These are phyloP conservation scores for Cunninghamia lanceolata DNA, from an alignment of 75 land plant genomes.

Conservation along the genomic window DNA sequence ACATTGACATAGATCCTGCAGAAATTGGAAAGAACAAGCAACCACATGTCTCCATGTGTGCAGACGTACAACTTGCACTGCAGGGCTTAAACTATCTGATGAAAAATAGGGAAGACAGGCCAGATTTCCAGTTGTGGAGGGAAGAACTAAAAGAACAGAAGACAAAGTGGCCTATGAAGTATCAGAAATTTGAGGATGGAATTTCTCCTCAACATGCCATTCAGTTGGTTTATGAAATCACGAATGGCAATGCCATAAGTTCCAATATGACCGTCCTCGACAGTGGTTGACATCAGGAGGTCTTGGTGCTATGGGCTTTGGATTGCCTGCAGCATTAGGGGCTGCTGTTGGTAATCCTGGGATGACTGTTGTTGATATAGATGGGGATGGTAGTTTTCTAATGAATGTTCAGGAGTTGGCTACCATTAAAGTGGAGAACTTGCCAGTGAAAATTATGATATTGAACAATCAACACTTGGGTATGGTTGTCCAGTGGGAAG, in stretches of 20 bases:
- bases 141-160: conserved; percentile 76
- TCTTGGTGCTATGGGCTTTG: conserved; percentile 95
- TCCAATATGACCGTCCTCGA: conserved; percentile 70
- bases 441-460: conserved; percentile 84
- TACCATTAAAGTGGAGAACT: conserved; percentile 67
- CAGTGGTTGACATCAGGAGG: conserved; percentile 93
- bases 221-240: conserved; percentile 69
- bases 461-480: conserved; percentile 94
- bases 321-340: conserved; percentile 89
- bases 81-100: conserved; percentile 52
- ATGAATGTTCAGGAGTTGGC: conserved; percentile 95
- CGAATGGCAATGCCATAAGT: conserved; percentile 74
- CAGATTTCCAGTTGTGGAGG: conserved; percentile 70
- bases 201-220: conserved; percentile 93
- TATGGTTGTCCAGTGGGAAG: conserved; percentile 96
- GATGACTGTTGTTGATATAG: conserved; percentile 22
- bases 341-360: conserved; percentile 80
- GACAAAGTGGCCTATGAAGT: conserved; percentile 58
- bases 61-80: conserved; percentile 72
- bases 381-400: conserved; percentile 73
- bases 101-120: conserved; percentile 25
- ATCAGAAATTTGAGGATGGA: conserved; percentile 60
- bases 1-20: conserved; percentile 93
- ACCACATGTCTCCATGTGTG: conserved; percentile 87
- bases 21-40: conserved; percentile 98